These are phyloP conservation scores for Quercus ilex DNA, from an alignment of 306 rosid species.

Conservation along the genomic window DNA sequence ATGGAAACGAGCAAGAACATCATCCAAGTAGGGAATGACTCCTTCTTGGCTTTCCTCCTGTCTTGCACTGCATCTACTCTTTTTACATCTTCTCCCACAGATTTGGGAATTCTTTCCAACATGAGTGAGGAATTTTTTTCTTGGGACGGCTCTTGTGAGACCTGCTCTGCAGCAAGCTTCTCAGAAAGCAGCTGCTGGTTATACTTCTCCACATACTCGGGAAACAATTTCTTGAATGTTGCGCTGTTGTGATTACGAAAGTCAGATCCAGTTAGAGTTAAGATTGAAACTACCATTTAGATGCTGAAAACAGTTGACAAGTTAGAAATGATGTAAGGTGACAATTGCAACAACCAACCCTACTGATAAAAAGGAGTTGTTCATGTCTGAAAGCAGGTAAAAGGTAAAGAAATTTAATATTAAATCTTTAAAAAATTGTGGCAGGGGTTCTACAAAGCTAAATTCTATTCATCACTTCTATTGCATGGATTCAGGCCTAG, in stretches of 20 bases:
- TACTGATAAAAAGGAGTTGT: background rate
- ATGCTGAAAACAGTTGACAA: background rate
- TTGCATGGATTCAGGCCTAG: background rate
- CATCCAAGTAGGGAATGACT: conserved; percentile 89
- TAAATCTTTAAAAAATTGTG: background rate
- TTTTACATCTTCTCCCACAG: conserved; percentile 41
- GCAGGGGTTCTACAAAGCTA: too few species aligned
- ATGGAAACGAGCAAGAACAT: conserved; percentile 78
- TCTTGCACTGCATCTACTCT: conserved; percentile 42
- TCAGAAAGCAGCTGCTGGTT: conserved; percentile 61
- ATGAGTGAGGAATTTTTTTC: conserved; percentile 39
- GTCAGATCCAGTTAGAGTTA: conserved; percentile 6
- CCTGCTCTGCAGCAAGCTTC: conserved; percentile 49
- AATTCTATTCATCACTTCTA: background rate
- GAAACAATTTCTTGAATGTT: conserved; percentile 87
- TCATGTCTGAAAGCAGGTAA: background rate
- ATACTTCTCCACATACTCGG: conserved; percentile 87
- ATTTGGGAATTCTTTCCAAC: conserved; percentile 37
- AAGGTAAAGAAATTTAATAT: background rate
- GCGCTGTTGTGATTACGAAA: conserved; percentile 43
- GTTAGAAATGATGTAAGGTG: background rate
- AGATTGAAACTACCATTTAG: conserved; percentile 7
- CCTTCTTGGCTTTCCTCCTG: conserved; percentile 42
- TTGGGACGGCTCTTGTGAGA: conserved; percentile 25
- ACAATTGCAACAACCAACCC: background rate